Conservation (phyloP, 1,139 yeast genomes). For the Lodderomyces theae region DNA sequence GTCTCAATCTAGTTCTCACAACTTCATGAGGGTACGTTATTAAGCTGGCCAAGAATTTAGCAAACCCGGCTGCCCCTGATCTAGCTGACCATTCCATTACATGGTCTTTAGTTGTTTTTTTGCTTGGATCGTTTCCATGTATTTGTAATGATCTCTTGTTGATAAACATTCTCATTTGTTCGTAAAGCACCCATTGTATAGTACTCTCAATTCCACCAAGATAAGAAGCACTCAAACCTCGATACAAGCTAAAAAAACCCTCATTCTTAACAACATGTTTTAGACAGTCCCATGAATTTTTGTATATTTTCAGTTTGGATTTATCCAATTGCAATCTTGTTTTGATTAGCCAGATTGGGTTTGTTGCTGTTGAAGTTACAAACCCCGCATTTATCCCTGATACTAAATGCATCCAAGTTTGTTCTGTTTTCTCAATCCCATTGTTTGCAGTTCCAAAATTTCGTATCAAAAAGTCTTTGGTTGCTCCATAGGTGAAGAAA, state of each 20-base stretch:
- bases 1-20: conserved; percentile 91
- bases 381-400: conserved; percentile 95
- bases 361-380: conserved; percentile 96
- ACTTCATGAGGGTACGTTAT: conserved; percentile 98
- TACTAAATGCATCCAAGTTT: conserved; percentile 79
- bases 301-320: conserved; percentile 61
- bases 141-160: conserved; percentile 52
- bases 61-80: conserved; percentile 97
- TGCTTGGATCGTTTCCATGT: conserved; percentile 41
- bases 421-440: conserved; percentile 58
- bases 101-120: conserved; percentile 57
- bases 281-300: conserved; percentile 83
- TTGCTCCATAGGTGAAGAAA: conserved; percentile 92
- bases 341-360: conserved; percentile 98
- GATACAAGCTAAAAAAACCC: conserved; percentile 77
- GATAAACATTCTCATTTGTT: conserved; percentile 82
- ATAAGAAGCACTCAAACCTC: conserved; percentile 91
- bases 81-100: conserved; percentile 91
- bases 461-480: conserved; percentile 68
- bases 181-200: conserved; percentile 94
- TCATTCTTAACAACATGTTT: conserved; percentile 68
- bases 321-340: conserved; percentile 92
- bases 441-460: conserved; percentile 46
- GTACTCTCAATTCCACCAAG: conserved; percentile 93
- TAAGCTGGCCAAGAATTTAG: conserved; percentile 88